Evolutionary conservation across 176 grass and related monocot genomes (phyloP).

Genomic region (Cymbopogon citratus): DNA sequence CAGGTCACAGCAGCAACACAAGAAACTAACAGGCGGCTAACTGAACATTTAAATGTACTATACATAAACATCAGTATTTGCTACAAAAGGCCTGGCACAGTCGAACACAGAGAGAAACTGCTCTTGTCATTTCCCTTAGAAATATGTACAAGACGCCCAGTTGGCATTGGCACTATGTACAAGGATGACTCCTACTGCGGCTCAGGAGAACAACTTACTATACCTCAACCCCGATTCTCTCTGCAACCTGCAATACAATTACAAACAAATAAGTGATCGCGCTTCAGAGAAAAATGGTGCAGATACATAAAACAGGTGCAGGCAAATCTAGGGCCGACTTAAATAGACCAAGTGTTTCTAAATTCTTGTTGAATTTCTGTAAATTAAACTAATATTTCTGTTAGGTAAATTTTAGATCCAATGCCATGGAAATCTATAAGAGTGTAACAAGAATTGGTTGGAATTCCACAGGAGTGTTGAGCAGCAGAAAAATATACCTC

Average conservation of each 20-base stretch:
- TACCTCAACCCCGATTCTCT: slow-evolving; percentile 46
- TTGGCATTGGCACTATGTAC: slow-evolving; percentile 22
- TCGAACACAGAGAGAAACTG: neutral
- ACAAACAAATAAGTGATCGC: neutral
- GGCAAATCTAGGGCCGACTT: too few relatives aligned
- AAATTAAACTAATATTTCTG: too few relatives aligned
- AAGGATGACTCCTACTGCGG: slow-evolving; percentile 17
- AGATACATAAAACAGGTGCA: neutral
- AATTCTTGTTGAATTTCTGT: too few relatives aligned
- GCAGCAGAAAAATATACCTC: slow-evolving; percentile 50
- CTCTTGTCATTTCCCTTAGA: neutral
- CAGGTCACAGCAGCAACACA: neutral
- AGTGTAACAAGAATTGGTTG: too few relatives aligned
- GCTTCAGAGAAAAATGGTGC: neutral
- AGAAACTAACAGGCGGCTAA: neutral
- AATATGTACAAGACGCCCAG: neutral
- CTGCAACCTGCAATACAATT: slow-evolving; percentile 29
- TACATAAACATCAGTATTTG: neutral
- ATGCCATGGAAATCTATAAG: too few relatives aligned
- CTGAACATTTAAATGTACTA: neutral
- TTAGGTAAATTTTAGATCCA: too few relatives aligned
- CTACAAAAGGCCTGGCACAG: neutral
- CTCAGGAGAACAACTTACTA: neutral
- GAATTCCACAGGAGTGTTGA: too few relatives aligned
- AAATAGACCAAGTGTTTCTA: too few relatives aligned